Conservation (phyloP, 2,329 filamentous ascomycete genomes). For the Tothia fuscella region DNA sequence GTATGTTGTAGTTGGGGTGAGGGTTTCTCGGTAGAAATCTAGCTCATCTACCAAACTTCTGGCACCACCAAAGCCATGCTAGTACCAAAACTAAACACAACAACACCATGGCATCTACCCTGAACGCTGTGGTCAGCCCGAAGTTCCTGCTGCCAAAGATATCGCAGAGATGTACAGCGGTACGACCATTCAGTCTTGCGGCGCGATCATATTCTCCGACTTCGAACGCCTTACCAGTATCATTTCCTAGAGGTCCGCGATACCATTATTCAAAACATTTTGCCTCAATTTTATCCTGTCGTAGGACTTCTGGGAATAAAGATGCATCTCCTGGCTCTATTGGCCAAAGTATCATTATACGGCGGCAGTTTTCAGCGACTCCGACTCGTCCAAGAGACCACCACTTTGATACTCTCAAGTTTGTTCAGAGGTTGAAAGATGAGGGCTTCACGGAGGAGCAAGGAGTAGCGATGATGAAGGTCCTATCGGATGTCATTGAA, state of each 20-base stretch:
- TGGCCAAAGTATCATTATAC: too few species aligned
- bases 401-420: constrained; percentile 96
- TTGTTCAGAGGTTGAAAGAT: constrained; percentile 76
- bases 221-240: too few species aligned
- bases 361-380: constrained; percentile 53
- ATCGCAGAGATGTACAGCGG: neutral
- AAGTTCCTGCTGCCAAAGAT: constrained; percentile 3
- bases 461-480: constrained; percentile 95
- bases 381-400: constrained; percentile 57
- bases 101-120: neutral
- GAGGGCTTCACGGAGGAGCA: constrained; percentile 96
- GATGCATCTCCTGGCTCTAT: too few species aligned
- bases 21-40: too few species aligned
- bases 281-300: too few species aligned
- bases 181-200: neutral
- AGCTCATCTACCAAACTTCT: neutral
- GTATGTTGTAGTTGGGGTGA: too few species aligned
- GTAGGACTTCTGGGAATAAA: too few species aligned
- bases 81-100: neutral
- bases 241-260: too few species aligned
- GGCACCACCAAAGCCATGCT: neutral
- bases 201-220: too few species aligned
- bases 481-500: constrained; percentile 91
- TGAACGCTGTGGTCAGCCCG: neutral
- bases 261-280: too few species aligned